Base-by-base conservation (phyloP, 2,329 filamentous ascomycete genomes). In the Aureobasidium sp. region DNA sequence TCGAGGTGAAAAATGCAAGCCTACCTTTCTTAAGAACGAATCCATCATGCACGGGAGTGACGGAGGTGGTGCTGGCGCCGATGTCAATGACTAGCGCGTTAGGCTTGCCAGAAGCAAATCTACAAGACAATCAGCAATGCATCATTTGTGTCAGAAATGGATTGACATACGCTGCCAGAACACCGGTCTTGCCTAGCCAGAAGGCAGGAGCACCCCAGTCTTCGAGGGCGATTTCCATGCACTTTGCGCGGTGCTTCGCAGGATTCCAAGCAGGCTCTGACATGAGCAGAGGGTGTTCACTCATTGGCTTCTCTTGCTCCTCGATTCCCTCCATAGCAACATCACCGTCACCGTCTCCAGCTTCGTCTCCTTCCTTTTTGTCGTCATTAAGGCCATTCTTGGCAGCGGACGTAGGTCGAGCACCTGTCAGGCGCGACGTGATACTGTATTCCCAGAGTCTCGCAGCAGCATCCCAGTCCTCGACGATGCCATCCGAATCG, bases 221-320 rank as follows among this genome's bases (percentile, higher is more conserved):
- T 80, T 99, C 94, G 87, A 99, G 97, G 63, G 91, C 91, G 65
- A 97, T 86, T 78, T 99, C 94, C 69, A 97, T 93, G 44, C 88
- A 87, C 83, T 94, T 96, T 78, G 99, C 94, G 63, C 95, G 83
- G 63, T 89, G 85, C 78, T 97, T 97, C 47, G 84, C 76, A 30
- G 86, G 83, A 76, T 96, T 97, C 92, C 93, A 97, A 11, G 90
- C 89, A 15, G 92, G 89, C 76, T 99, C 94, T 0, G 91, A 96
- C 84, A 99, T 88, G 63, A 99, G 81, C 64, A 99, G 78, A 8
- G 94, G 95, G 74, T 90, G 94, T 74, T 97, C 94, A 54, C 88
- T 85, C 65, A 99, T 80, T 8, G 90, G 85, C 76, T 91, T 94
- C 74, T 95, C 81, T 62, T 69, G 65, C 62, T 83, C 81, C 62